Percentiles rank a stretch among this genome's conserved stretches.
phyloP scores from a whole-genome alignment of 148 eudicot species.

The Chenopodium suecicum region DNA sequence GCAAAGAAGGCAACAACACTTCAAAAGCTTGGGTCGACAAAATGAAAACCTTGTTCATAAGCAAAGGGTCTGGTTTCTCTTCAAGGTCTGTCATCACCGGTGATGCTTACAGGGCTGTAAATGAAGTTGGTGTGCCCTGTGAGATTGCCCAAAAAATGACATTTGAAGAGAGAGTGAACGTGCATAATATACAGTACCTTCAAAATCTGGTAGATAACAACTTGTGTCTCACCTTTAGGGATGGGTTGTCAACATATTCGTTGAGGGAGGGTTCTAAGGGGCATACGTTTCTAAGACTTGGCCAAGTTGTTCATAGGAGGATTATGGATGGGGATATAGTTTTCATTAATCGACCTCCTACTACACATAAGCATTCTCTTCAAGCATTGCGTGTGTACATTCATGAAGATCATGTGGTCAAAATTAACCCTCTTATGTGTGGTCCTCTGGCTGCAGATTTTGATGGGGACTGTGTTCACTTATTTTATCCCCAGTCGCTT shows the following conservation, averaged over 20 bases:
- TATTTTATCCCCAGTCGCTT: conserved; percentile 94
- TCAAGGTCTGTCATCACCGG: conserved; percentile 95
- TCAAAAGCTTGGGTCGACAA: conserved; percentile 96
- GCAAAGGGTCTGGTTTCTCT: conserved; percentile 96
- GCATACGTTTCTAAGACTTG: conserved; percentile 76
- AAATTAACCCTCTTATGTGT: conserved; percentile 88
- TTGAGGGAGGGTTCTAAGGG: conserved; percentile 94
- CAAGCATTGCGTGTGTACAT: conserved; percentile 79
- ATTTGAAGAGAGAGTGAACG: conserved; percentile 80
- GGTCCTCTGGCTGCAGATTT: conserved; percentile 96
- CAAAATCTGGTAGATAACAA: conserved; percentile 86
- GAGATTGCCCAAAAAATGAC: conserved; percentile 89
- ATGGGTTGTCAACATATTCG: conserved; percentile 70
- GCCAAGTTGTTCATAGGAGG: conserved; percentile 81
- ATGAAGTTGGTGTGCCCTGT: conserved; percentile 82
- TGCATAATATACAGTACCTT: conserved; percentile 59
- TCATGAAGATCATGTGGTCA: conserved; percentile 82
- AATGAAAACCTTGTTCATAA: conserved; percentile 83
- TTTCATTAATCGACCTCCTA: conserved; percentile 92
- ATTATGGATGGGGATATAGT: conserved; percentile 94
- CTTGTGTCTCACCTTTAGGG: conserved; percentile 68
- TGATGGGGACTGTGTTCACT: conserved; percentile 91
- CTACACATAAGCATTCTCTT: conserved; percentile 90
- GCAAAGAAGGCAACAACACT: conserved; percentile 46
- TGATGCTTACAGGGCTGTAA: conserved; percentile 72